Evolutionary conservation across 2,329 filamentous ascomycete genomes (phyloP).

Genomic region (Herpotrichia juniperi): DNA sequence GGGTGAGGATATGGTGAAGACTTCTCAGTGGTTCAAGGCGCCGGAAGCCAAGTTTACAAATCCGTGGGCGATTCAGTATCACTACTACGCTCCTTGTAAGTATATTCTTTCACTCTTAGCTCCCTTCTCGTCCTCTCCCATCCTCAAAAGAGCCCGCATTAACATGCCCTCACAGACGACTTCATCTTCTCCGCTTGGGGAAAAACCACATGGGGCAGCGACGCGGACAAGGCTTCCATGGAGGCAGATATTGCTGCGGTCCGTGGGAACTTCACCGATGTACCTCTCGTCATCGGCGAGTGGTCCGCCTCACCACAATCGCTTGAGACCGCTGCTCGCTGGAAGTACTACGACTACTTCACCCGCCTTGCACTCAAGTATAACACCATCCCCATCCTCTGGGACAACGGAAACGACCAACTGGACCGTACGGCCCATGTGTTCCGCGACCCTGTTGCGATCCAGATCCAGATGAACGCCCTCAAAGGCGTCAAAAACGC

Average conservation of each 20-base stretch:
- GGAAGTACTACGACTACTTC: conserved; percentile 64
- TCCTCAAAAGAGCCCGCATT: background rate
- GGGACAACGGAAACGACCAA: conserved; percentile 66
- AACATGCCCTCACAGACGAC: conserved; percentile 24
- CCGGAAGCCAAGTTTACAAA: conserved; percentile 56
- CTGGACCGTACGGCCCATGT: conserved; percentile 55
- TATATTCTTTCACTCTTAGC: background rate
- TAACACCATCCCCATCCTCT: conserved; percentile 59
- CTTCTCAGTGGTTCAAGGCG: conserved; percentile 59
- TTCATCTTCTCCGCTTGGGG: conserved; percentile 58
- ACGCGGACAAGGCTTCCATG: conserved; percentile 58
- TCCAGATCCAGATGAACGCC: conserved; percentile 57
- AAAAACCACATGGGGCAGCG: conserved; percentile 65
- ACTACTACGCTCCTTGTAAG: conserved; percentile 65
- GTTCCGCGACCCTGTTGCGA: conserved; percentile 59
- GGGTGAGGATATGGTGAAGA: conserved; percentile 59
- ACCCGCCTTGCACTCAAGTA: conserved; percentile 56
- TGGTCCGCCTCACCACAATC: conserved; percentile 58
- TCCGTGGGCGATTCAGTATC: conserved; percentile 66
- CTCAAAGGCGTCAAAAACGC: conserved; percentile 54
- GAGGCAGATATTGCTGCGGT: conserved; percentile 58
- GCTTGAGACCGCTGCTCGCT: conserved; percentile 62
- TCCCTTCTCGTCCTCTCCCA: background rate
- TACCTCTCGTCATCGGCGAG: conserved; percentile 65
- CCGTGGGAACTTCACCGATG: conserved; percentile 60